A percentile compares a stretch with the other conserved stretches of the same genome.
Evolutionary conservation across 257 asterid genomes (phyloP).

Genomic region (Jacaranda copaia): DNA sequence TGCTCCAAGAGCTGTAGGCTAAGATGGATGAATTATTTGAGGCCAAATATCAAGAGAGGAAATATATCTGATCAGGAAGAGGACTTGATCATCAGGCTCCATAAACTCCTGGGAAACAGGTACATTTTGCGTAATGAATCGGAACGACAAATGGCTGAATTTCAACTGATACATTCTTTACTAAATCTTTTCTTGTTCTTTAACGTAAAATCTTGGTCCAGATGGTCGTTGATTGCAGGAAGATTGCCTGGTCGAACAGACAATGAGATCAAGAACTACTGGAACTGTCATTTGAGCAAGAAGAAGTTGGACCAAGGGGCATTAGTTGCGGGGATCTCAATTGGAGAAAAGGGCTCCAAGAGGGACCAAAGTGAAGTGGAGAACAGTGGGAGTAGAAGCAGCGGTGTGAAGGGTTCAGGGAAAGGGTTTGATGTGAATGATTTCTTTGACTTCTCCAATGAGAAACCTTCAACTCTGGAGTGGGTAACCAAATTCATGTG

Average conservation of each 20-base stretch:
- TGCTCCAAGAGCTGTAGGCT: constrained; percentile 64
- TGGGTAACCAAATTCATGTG: constrained; percentile 56
- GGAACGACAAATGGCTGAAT: neutral
- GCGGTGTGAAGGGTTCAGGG: constrained; percentile 34
- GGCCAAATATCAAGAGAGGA: constrained; percentile 68
- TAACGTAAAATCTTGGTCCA: neutral
- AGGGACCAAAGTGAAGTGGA: constrained; percentile 33
- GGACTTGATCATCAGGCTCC: constrained; percentile 65
- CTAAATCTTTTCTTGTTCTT: too few species aligned
- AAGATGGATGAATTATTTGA: constrained; percentile 68
- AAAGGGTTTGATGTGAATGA: constrained; percentile 45
- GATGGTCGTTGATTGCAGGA: constrained; percentile 57
- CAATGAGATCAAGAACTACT: constrained; percentile 58
- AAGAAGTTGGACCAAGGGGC: constrained; percentile 27
- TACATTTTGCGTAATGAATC: neutral
- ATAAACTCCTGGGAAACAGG: constrained; percentile 66
- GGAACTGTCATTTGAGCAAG: constrained; percentile 54
- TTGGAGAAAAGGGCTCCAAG: constrained; percentile 35
- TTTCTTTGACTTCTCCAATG: constrained; percentile 68
- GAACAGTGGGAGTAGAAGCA: constrained; percentile 17
- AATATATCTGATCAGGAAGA: constrained; percentile 67
- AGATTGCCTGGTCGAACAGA: constrained; percentile 59
- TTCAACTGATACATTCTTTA: too few species aligned
- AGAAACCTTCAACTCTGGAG: constrained; percentile 62
- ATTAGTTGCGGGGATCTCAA: constrained; percentile 40